A percentile compares a stretch with the other conserved stretches of the same genome.
Evolutionary conservation across 345 rosid genomes (phyloP).

Genomic region (Punica granatum): DNA sequence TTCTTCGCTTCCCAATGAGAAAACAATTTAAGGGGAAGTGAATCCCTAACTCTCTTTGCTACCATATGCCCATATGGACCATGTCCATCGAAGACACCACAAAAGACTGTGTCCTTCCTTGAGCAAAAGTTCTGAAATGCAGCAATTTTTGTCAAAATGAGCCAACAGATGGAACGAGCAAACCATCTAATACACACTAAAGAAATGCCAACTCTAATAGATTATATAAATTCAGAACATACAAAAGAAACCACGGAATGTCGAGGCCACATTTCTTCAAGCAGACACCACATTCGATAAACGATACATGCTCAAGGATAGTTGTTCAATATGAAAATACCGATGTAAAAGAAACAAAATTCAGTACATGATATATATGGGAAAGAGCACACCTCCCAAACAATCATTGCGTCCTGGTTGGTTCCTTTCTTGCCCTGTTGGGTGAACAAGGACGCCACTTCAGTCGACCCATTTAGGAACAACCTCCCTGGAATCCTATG

Average conservation of each 20-base stretch:
- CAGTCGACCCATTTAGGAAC: constrained; percentile 45
- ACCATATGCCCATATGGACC: constrained; percentile 97
- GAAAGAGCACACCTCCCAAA: constrained; percentile 59
- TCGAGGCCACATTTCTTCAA: background rate
- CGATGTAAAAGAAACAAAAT: background rate
- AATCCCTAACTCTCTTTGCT: constrained; percentile 89
- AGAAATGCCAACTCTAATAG: background rate
- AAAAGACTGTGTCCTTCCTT: constrained; percentile 68
- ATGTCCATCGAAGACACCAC: constrained; percentile 98
- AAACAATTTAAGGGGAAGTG: constrained; percentile 74
- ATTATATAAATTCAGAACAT: background rate
- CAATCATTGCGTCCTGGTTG: constrained; percentile 91
- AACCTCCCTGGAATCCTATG: constrained; percentile 44
- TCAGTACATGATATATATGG: background rate
- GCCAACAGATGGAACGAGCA: background rate
- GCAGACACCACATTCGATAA: background rate
- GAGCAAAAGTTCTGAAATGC: constrained; percentile 68
- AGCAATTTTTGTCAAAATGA: background rate
- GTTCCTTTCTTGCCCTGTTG: constrained; percentile 94
- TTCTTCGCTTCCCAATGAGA: constrained; percentile 61
- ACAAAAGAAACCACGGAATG: background rate
- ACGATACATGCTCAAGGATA: background rate
- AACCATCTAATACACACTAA: background rate
- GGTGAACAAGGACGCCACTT: constrained; percentile 59
- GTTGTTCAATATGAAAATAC: background rate